phyloP scores from a whole-genome alignment of 495 filamentous ascomycete species.

The Thermothielavioides terrestris region DNA sequence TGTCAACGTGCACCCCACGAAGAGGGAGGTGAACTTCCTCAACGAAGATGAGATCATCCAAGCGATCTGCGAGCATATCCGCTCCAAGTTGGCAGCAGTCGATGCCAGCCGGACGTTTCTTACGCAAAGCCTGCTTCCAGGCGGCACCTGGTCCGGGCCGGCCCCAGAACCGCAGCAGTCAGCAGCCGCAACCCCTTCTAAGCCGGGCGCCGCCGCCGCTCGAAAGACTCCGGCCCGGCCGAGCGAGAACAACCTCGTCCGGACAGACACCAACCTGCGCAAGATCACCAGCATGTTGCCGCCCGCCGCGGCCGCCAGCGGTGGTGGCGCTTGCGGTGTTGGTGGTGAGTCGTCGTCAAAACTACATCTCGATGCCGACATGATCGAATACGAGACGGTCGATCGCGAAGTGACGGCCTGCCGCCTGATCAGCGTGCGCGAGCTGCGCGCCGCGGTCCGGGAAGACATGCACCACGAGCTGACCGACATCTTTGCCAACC shows the following conservation, averaged over 20 bases:
- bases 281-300: slow-evolving; percentile 96
- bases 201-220: slow-evolving; percentile 31
- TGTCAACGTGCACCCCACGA: slow-evolving; percentile 97
- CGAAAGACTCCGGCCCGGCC: slow-evolving; percentile 47
- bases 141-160: slow-evolving; percentile 37
- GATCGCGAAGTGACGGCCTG: slow-evolving; percentile 61
- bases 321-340: too few species aligned
- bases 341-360: neutral
- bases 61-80: slow-evolving; percentile 72
- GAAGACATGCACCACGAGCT: slow-evolving; percentile 81
- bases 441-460: slow-evolving; percentile 71
- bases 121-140: slow-evolving; percentile 83
- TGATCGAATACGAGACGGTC: slow-evolving; percentile 56
- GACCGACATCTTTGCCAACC: slow-evolving; percentile 79
- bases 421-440: slow-evolving; percentile 68
- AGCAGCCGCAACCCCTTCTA: slow-evolving; percentile 21
- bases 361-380: slow-evolving; percentile 9
- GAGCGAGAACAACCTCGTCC: slow-evolving; percentile 82
- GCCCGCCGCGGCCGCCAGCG: slow-evolving; percentile 26
- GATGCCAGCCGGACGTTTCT: slow-evolving; percentile 93
- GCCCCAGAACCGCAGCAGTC: slow-evolving; percentile 27
- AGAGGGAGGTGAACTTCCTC: slow-evolving; percentile 95
- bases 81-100: slow-evolving; percentile 71
- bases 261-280: slow-evolving; percentile 80
- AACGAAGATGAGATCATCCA: slow-evolving; percentile 98